These are phyloP conservation scores for Pichia sp. DNA, from an alignment of 1,139 yeast genomes.

Conservation along the genomic window DNA sequence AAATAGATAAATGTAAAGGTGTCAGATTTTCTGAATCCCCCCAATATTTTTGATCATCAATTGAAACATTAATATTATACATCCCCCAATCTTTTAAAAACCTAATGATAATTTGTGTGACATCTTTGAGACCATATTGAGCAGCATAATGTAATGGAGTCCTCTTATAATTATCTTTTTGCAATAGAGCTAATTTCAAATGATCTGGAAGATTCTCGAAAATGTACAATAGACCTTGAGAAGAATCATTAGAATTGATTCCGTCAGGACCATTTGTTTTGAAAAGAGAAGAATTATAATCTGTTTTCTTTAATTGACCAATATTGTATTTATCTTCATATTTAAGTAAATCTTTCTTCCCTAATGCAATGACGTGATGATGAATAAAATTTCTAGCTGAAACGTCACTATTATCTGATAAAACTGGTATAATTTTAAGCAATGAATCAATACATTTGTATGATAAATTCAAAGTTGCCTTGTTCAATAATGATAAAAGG, in stretches of 20 bases:
- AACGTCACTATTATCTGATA: slow-evolving; percentile 64
- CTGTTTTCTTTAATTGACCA: slow-evolving; percentile 17
- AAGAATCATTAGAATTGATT: slow-evolving; percentile 43
- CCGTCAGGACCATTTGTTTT: slow-evolving; percentile 64
- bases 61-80: slow-evolving; percentile 40
- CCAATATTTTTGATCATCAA: slow-evolving; percentile 61
- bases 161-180: slow-evolving; percentile 67
- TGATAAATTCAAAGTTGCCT: slow-evolving; percentile 49
- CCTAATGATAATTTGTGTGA: slow-evolving; percentile 50
- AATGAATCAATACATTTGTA: slow-evolving; percentile 50
- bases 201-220: slow-evolving; percentile 45
- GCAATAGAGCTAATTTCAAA: slow-evolving; percentile 48
- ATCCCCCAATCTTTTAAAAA: slow-evolving; percentile 46
- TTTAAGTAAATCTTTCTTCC: slow-evolving; percentile 37
- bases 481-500: slow-evolving; percentile 51
- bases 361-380: slow-evolving; percentile 69
- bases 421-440: slow-evolving; percentile 39
- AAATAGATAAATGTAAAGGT: slow-evolving; percentile 76
- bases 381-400: slow-evolving; percentile 82
- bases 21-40: slow-evolving; percentile 78
- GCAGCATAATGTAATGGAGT: slow-evolving; percentile 90
- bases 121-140: slow-evolving; percentile 71
- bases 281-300: slow-evolving; percentile 33
- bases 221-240: slow-evolving; percentile 46
- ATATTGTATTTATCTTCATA: slow-evolving; percentile 15